Conservation (phyloP, 768 basidiomycete species). For the Phlebiopsis gigantea region DNA sequence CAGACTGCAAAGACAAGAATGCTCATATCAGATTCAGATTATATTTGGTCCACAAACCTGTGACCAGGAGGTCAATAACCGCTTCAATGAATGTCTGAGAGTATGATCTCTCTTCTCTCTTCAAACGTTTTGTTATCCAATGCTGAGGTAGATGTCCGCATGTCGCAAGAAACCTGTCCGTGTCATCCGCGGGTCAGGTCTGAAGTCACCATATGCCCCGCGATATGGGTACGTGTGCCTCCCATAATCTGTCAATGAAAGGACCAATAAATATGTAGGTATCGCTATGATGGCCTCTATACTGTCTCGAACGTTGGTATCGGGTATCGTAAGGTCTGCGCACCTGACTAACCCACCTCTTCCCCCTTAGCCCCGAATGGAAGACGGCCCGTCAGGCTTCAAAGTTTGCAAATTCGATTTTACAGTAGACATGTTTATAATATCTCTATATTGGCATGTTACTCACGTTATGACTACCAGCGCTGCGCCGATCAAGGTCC, state of each 20-base stretch:
- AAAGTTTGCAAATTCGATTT: slow-evolving; percentile 1
- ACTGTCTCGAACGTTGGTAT: background rate
- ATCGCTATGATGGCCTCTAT: slow-evolving; percentile 2
- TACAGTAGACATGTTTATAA: background rate
- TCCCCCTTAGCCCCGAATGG: background rate
- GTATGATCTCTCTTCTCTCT: background rate
- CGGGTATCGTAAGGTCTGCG: no score
- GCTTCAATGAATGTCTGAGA: background rate
- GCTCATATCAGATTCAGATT: background rate
- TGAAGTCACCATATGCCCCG: slow-evolving; percentile 4
- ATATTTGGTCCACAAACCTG: slow-evolving; percentile 5
- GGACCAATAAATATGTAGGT: background rate
- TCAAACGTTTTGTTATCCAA: background rate
- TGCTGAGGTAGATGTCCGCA: slow-evolving; percentile 4
- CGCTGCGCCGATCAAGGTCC: no score
- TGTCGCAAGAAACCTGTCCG: background rate
- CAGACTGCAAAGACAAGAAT: background rate
- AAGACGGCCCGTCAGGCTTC: background rate
- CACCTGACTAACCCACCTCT: no score
- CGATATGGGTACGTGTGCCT: slow-evolving; percentile 1
- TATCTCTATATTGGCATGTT: no score
- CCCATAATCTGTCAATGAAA: background rate
- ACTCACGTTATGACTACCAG: no score
- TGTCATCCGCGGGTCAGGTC: background rate
- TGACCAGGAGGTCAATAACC: slow-evolving; percentile 8